Percentiles rank a stretch among this genome's conserved stretches.
Evolutionary conservation across 768 basidiomycete genomes (phyloP).

Genomic region (Tulasnella sp.): DNA sequence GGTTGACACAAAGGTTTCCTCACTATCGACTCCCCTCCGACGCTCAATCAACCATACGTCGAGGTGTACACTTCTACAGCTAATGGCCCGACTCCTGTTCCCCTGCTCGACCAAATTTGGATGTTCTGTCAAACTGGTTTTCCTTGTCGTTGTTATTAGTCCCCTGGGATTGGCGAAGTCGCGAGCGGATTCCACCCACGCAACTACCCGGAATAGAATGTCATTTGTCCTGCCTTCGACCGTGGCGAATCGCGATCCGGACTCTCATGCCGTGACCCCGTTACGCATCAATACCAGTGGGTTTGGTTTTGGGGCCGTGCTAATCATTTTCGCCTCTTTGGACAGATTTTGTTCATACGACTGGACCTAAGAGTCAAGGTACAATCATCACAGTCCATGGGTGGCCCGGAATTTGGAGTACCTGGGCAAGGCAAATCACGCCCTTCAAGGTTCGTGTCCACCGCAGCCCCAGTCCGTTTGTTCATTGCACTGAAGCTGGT

Average conservation of each 20-base stretch:
- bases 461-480: too few relatives aligned
- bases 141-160: too few relatives aligned
- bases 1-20: too few relatives aligned
- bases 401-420: constrained; percentile 68
- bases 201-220: neutral
- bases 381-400: constrained; percentile 62
- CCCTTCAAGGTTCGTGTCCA: constrained; percentile 40
- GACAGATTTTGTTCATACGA: neutral
- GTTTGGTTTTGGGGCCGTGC: neutral
- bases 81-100: too few relatives aligned
- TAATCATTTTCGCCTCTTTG: neutral
- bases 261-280: neutral
- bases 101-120: too few relatives aligned
- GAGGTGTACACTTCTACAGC: too few relatives aligned
- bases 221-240: neutral
- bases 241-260: neutral
- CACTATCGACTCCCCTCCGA: too few relatives aligned
- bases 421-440: constrained; percentile 59
- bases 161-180: too few relatives aligned
- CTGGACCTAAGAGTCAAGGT: constrained; percentile 21
- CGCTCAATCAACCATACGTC: too few relatives aligned
- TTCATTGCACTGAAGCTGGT: neutral
- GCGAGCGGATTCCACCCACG: too few relatives aligned
- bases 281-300: neutral
- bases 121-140: too few relatives aligned